Conservation (phyloP, 208 protist species). For the Leishmania major region DNA sequence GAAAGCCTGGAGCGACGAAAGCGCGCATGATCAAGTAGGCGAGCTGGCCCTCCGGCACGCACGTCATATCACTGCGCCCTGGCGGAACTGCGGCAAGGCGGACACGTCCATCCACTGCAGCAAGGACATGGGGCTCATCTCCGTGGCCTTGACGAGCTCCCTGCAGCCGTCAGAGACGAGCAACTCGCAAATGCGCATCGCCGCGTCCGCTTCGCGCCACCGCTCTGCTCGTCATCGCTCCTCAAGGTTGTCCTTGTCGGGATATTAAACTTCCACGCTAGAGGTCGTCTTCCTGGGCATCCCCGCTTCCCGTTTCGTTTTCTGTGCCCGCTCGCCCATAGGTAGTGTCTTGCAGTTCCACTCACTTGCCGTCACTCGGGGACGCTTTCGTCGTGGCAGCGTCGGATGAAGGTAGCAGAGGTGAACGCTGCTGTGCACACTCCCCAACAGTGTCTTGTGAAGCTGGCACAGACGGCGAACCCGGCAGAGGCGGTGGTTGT, state of each 20-base stretch:
- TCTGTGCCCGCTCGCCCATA: neutral
- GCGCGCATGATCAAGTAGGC: constrained; percentile 36
- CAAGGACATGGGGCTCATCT: constrained; percentile 45
- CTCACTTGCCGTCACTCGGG: neutral
- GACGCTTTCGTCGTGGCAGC: neutral
- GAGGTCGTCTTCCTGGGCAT: too few species aligned
- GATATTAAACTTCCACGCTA: too few species aligned
- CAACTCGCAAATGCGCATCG: constrained; percentile 34
- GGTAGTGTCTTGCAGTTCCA: neutral
- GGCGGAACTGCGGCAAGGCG: constrained; percentile 27
- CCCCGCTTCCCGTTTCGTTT: neutral
- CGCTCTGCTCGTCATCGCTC: neutral
- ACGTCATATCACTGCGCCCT: constrained; percentile 26
- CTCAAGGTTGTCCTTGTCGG: neutral
- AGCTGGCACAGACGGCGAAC: neutral
- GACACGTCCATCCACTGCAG: constrained; percentile 59
- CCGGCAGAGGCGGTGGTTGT: neutral
- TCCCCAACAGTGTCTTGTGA: neutral
- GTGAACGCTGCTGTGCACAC: neutral
- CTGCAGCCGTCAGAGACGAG: constrained; percentile 29
- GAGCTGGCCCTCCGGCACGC: constrained; percentile 44
- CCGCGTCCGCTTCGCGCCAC: constrained; percentile 26
- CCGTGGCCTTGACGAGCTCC: constrained; percentile 40
- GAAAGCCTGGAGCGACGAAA: constrained; percentile 32
- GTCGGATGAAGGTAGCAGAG: neutral